Conservation (phyloP, 2,329 filamentous ascomycete genomes). For the Trichophyton verrucosum region DNA sequence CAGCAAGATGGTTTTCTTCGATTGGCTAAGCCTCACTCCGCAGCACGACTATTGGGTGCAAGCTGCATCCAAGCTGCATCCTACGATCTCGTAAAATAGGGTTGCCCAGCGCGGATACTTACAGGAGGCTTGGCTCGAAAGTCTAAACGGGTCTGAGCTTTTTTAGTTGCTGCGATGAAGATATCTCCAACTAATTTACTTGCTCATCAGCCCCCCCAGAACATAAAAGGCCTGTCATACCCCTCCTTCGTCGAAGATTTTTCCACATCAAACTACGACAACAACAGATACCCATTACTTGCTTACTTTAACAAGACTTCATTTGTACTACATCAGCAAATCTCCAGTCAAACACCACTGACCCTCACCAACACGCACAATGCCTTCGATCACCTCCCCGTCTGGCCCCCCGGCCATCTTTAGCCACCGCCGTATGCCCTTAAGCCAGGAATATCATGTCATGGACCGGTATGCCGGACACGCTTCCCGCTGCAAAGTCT, state of each 20-base stretch:
- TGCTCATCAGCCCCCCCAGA: background rate
- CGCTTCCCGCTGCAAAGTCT: slow-evolving; percentile 23
- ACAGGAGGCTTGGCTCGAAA: slow-evolving; percentile 1
- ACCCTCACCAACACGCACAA: slow-evolving; percentile 35
- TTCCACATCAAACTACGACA: background rate
- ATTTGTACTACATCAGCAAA: background rate
- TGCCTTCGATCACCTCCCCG: slow-evolving; percentile 15
- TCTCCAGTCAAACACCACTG: background rate
- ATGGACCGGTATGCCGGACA: slow-evolving; percentile 25
- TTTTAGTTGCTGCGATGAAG: background rate
- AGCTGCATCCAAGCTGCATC: background rate
- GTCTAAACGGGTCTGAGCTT: slow-evolving; percentile 1
- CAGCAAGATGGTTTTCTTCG: background rate
- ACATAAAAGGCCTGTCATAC: background rate
- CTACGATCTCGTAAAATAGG: slow-evolving; percentile 3
- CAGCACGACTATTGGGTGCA: background rate
- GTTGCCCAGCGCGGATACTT: slow-evolving; percentile 3
- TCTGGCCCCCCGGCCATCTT: background rate
- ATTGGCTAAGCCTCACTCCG: slow-evolving; percentile 2
- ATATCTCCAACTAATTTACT: background rate
- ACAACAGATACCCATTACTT: background rate
- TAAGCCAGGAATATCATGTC: slow-evolving; percentile 24
- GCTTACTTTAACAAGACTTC: background rate
- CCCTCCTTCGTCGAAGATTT: background rate
- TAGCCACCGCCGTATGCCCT: slow-evolving; percentile 12